Percentiles rank a stretch among this genome's conserved stretches.
phyloP scores from a whole-genome alignment of 768 basidiomycete species.

The Mycena leptocephala region DNA sequence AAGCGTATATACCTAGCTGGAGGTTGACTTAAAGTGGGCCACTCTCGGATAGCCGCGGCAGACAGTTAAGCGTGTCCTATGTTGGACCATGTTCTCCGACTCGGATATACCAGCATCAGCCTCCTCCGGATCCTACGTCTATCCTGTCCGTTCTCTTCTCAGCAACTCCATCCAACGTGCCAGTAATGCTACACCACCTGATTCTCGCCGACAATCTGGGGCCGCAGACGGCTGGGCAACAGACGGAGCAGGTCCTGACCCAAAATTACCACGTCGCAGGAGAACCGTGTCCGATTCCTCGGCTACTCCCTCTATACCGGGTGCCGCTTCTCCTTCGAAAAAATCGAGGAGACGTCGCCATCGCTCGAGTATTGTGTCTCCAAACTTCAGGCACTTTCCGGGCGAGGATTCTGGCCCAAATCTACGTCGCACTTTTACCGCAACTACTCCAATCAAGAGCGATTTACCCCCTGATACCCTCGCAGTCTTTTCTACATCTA shows the following conservation, averaged over 20 bases:
- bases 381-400: constrained; percentile 54
- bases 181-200: background rate
- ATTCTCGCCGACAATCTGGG: constrained; percentile 1
- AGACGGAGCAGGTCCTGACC: background rate
- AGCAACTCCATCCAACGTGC: constrained; percentile 54
- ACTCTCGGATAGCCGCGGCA: no score
- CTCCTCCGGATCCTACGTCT: constrained; percentile 53
- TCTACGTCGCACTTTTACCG: constrained; percentile 40
- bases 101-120: background rate
- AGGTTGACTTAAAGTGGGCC: no score
- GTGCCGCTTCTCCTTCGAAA: constrained; percentile 10
- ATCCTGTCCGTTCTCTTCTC: constrained; percentile 60
- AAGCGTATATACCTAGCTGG: no score
- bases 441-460: constrained; percentile 2
- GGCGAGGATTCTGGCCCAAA: constrained; percentile 43
- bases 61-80: background rate
- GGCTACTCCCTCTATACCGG: background rate
- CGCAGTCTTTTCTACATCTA: constrained; percentile 26
- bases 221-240: background rate
- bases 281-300: constrained; percentile 32
- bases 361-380: constrained; percentile 25
- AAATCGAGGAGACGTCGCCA: constrained; percentile 12
- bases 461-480: constrained; percentile 35
- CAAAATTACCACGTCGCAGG: background rate
- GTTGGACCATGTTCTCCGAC: background rate